Evolutionary conservation across 306 rosid species (phyloP).

Genomic region (Rosa chinensis): DNA sequence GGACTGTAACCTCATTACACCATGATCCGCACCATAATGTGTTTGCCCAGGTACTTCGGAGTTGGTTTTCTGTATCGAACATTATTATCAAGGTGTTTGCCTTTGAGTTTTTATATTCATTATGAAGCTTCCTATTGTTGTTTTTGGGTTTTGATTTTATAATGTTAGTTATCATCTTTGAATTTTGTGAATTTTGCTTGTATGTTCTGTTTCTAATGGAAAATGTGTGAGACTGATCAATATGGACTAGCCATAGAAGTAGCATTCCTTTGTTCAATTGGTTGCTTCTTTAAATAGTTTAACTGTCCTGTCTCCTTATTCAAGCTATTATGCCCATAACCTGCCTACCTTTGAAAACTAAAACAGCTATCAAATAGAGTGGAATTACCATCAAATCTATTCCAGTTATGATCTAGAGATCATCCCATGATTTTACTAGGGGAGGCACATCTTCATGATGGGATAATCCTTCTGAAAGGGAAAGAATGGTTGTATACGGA

Average conservation of each 20-base stretch:
- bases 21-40: conserved; percentile 95
- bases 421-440: neutral
- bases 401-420: neutral
- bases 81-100: neutral
- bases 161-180: neutral
- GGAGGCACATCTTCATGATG: neutral
- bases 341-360: neutral
- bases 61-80: neutral
- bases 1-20: conserved; percentile 91
- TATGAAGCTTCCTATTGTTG: neutral
- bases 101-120: neutral
- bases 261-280: neutral
- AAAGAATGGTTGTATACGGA: too few species aligned
- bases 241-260: neutral
- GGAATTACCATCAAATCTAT: neutral
- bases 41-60: conserved; percentile 73
- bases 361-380: too few species aligned
- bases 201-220: too few species aligned
- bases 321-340: neutral
- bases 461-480: neutral
- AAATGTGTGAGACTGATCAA: neutral
- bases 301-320: neutral
- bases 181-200: too few species aligned
- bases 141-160: neutral
- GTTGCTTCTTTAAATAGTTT: neutral